phyloP scores from a whole-genome alignment of 257 asterid genomes.

The Mentha longifolia region DNA sequence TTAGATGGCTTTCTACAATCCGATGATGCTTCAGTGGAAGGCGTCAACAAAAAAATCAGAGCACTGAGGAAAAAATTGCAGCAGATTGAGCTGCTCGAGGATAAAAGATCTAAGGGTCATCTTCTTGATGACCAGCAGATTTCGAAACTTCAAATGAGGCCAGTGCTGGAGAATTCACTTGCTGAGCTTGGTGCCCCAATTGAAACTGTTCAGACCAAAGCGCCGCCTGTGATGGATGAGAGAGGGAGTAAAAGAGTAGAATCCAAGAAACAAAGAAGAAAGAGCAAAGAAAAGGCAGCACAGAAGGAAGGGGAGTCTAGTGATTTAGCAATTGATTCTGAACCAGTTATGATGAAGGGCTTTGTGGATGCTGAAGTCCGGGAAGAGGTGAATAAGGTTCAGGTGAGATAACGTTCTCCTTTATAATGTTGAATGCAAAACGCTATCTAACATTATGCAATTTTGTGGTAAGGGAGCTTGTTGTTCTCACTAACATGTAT shows the following conservation, averaged over 20 bases:
- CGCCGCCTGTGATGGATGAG: constrained; percentile 59
- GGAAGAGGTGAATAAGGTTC: constrained; percentile 53
- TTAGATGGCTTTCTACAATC: constrained; percentile 69
- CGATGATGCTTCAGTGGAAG: constrained; percentile 55
- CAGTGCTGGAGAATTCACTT: constrained; percentile 69
- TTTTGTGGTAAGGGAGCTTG: background rate
- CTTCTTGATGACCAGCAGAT: constrained; percentile 89
- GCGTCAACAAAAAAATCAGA: constrained; percentile 66
- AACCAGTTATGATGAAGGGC: constrained; percentile 42
- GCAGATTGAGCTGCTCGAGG: constrained; percentile 96
- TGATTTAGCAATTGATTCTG: constrained; percentile 45
- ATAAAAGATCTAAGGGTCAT: constrained; percentile 68
- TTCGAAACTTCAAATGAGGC: constrained; percentile 68
- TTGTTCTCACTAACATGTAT: constrained; percentile 3
- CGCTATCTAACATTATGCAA: background rate
- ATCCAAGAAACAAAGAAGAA: constrained; percentile 70
- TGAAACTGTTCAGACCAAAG: constrained; percentile 49
- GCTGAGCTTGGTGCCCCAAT: constrained; percentile 78
- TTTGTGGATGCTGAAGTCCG: constrained; percentile 46
- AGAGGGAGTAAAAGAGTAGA: constrained; percentile 52
- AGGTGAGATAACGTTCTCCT: constrained; percentile 16
- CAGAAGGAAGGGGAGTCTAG: constrained; percentile 51
- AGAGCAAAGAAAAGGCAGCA: constrained; percentile 59
- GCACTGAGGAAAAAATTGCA: constrained; percentile 91
- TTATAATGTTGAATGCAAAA: background rate